Base-by-base conservation (phyloP, 2,329 filamentous ascomycete genomes). In the Macrophomina phaseolina region DNA sequence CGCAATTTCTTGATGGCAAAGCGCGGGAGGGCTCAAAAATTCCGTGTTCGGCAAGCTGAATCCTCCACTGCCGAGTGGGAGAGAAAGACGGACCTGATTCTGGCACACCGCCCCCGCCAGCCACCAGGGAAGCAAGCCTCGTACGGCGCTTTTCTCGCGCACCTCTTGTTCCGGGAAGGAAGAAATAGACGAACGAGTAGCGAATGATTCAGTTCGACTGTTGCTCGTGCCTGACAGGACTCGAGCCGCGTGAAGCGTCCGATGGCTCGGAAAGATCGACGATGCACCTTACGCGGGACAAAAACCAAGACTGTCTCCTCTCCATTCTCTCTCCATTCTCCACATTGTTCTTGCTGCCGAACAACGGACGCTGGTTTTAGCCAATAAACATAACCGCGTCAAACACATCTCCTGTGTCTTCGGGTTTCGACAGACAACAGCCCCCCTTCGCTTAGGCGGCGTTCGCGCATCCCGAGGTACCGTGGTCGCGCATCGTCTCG, bases 371-470 rank as follows among this genome's bases (percentile, higher is more conserved):
- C 56, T 16, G 28, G 23, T 36, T 32, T 12, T 40, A 61, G 42
- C 56, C 56, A 61, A 49, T 61, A 30, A 16, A 16, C 40, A 48
- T 61, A 28, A 28, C 28, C 28, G 56, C 32, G 56, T 6, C 28
- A 34, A 32, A 40, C 56, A 61, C 56, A 40, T 48, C 42, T 48
- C 30, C 23, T 12, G 11, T 16, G 5, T 28, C 30, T 9, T 48
- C 23, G 23, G 23, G 36, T 23, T 48, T 14, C 34, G 36, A 34
- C 30, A n/a, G 23, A 23, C 23, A 23, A 32, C 28, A 11, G 36
- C 6, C 56, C 28, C 28, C 12, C 18, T 40, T 56, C 56, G 56
- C 40, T 48, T 48, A 48, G 40, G 38, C 34, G 45, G 56, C 40
- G 8, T 23, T 28, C 28, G 16, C 16, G 28, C 14, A 7, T 48